These are phyloP conservation scores for Cordyceps cicadae DNA, from an alignment of 2,329 filamentous ascomycete species.

Conservation along the genomic window DNA sequence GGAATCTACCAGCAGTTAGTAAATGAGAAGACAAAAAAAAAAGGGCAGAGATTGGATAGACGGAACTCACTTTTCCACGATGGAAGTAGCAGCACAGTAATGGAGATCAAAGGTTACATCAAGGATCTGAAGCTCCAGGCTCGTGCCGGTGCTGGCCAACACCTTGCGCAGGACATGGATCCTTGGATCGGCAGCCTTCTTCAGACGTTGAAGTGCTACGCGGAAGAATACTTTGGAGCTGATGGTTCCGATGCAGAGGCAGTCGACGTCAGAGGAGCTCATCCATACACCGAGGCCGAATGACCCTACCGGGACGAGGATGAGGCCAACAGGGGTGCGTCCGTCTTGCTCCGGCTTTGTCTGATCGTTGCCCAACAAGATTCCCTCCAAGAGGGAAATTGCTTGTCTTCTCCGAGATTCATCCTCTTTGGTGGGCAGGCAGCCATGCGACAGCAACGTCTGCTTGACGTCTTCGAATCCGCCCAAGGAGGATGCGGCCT, in stretches of 20 bases:
- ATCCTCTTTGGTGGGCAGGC: constrained; percentile 42
- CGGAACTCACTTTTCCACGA: constrained; percentile 39
- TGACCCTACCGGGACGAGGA: constrained; percentile 56
- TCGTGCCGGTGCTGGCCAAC: constrained; percentile 50
- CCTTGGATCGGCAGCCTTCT: constrained; percentile 33
- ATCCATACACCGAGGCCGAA: constrained; percentile 58
- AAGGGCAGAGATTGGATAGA: neutral
- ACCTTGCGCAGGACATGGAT: constrained; percentile 49
- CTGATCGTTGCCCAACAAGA: constrained; percentile 28
- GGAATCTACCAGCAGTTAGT: constrained; percentile 29
- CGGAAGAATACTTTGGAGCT: constrained; percentile 54
- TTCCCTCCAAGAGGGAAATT: constrained; percentile 35
- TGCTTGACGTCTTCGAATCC: constrained; percentile 27
- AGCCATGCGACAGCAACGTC: constrained; percentile 28
- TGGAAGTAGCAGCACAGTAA: constrained; percentile 51
- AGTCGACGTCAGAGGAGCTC: constrained; percentile 53
- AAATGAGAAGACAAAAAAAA: too few relatives aligned
- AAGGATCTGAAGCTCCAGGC: constrained; percentile 54
- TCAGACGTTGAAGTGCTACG: constrained; percentile 46
- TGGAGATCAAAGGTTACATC: constrained; percentile 56
- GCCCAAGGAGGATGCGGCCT: constrained; percentile 23
- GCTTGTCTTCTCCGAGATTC: constrained; percentile 32
- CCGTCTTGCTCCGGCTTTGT: constrained; percentile 7
- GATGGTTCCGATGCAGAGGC: constrained; percentile 55
- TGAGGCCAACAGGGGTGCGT: constrained; percentile 27